These are phyloP conservation scores for Cordyceps cateniannulata DNA, from an alignment of 2,329 filamentous ascomycete genomes.

Conservation along the genomic window DNA sequence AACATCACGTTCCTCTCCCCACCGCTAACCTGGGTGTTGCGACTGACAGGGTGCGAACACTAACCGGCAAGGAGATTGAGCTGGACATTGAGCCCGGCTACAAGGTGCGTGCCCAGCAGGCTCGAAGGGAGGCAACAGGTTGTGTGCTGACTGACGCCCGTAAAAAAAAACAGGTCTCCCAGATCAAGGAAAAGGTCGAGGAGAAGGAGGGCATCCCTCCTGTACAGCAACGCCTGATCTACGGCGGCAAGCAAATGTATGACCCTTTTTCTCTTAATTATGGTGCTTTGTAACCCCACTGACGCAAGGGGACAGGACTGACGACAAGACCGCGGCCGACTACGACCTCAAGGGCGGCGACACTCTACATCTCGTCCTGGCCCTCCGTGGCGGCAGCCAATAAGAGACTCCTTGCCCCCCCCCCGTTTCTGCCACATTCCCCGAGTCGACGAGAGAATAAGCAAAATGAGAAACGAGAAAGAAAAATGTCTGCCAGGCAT, in stretches of 20 bases:
- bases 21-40: not conserved
- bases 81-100: conserved; percentile 92
- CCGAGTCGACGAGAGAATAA: not conserved
- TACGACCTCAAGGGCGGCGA: conserved; percentile 88
- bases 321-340: conserved; percentile 88
- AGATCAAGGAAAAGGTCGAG: conserved; percentile 98
- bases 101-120: conserved; percentile 57
- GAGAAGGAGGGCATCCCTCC: conserved; percentile 98
- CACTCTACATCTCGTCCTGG: conserved; percentile 91
- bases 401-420: not conserved
- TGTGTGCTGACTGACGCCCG: not conserved
- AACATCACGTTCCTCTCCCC: not conserved
- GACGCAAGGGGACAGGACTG: conserved; percentile 54
- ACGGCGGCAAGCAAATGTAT: conserved; percentile 96
- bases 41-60: conserved; percentile 74
- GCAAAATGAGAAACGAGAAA: not conserved
- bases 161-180: conserved; percentile 57
- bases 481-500: not conserved
- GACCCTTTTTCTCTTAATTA: not conserved
- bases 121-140: no score
- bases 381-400: conserved; percentile 68
- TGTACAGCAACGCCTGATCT: conserved; percentile 93
- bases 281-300: not conserved
- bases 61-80: conserved; percentile 98
- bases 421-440: not conserved